Conservation (phyloP, 495 filamentous ascomycete genomes). For the Penicillium bovifimosum region DNA sequence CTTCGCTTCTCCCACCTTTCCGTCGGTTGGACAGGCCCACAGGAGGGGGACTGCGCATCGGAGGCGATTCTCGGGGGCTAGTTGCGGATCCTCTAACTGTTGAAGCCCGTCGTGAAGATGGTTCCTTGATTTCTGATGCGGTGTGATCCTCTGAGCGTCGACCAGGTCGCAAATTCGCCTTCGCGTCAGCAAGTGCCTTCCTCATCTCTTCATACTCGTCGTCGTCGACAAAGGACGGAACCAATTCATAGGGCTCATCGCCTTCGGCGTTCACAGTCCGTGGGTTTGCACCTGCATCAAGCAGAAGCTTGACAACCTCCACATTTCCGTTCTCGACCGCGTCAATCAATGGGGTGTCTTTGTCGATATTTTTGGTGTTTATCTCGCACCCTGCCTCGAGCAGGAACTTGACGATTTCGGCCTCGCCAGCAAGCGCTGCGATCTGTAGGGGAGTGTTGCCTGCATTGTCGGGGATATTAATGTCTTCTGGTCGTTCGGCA, state of each 20-base stretch:
- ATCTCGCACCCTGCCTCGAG: constrained; percentile 76
- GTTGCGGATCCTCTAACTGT: constrained; percentile 37
- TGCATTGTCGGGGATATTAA: constrained; percentile 87
- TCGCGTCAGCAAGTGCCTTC: constrained; percentile 43
- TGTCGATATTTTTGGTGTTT: constrained; percentile 73
- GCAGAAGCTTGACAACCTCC: constrained; percentile 79
- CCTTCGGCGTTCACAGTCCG: constrained; percentile 80
- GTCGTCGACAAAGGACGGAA: constrained; percentile 64
- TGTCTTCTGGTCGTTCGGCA: constrained; percentile 72
- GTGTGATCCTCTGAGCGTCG: constrained; percentile 60
- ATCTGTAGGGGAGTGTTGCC: constrained; percentile 92
- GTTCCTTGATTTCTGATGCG: constrained; percentile 47
- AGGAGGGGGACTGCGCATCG: constrained; percentile 47
- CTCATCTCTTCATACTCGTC: constrained; percentile 60
- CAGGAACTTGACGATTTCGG: constrained; percentile 66
- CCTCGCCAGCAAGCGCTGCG: constrained; percentile 75
- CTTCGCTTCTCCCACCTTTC: constrained; percentile 54
- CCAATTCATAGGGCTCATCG: constrained; percentile 77
- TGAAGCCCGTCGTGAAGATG: constrained; percentile 59
- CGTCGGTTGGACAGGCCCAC: constrained; percentile 36
- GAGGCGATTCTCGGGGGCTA: constrained; percentile 61
- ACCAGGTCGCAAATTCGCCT: constrained; percentile 39
- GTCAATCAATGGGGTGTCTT: constrained; percentile 91
- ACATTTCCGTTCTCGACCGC: constrained; percentile 91
- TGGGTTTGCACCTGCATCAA: constrained; percentile 84